Percentiles rank a stretch among this genome's conserved stretches.
Evolutionary conservation across 768 basidiomycete species (phyloP).

Genomic region (Macrolepiota fuliginosa): DNA sequence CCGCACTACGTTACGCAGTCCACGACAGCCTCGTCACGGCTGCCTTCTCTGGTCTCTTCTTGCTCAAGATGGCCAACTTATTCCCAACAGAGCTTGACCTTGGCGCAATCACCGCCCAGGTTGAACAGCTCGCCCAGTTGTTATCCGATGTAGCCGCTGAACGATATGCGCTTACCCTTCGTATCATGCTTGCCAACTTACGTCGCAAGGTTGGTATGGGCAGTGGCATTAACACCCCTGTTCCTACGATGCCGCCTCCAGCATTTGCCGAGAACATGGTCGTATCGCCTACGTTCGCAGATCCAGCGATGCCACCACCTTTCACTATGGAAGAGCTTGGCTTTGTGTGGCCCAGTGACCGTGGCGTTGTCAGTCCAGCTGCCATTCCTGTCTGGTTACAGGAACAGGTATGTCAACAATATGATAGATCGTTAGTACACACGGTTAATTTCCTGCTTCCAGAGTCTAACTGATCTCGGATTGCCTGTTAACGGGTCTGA

Average conservation of each 20-base stretch:
- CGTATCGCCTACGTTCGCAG: slow-evolving; percentile 55
- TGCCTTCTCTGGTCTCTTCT: slow-evolving; percentile 87
- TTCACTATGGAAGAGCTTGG: slow-evolving; percentile 88
- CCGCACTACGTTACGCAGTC: slow-evolving; percentile 88
- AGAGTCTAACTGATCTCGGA: slow-evolving; percentile 89
- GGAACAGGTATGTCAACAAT: slow-evolving; percentile 63
- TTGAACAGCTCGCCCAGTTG: slow-evolving; percentile 87
- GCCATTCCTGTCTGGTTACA: slow-evolving; percentile 91
- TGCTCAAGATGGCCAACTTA: slow-evolving; percentile 92
- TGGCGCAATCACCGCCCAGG: slow-evolving; percentile 72
- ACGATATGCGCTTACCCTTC: slow-evolving; percentile 82
- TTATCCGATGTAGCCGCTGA: slow-evolving; percentile 93
- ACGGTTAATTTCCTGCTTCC: slow-evolving; percentile 15
- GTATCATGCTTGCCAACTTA: slow-evolving; percentile 91
- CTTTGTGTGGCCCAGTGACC: slow-evolving; percentile 65
- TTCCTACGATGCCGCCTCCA: slow-evolving; percentile 51
- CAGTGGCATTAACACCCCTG: slow-evolving; percentile 44
- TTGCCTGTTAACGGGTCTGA: slow-evolving; percentile 91
- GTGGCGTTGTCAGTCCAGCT: slow-evolving; percentile 70
- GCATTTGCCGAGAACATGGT: slow-evolving; percentile 56
- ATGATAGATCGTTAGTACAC: neutral
- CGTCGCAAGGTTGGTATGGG: slow-evolving; percentile 80
- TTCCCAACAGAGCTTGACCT: slow-evolving; percentile 87
- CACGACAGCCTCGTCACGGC: slow-evolving; percentile 92
- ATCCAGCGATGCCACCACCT: slow-evolving; percentile 53